Conservation (phyloP, 2,329 filamentous ascomycete species). For the Aureobasidium melanogenum region DNA sequence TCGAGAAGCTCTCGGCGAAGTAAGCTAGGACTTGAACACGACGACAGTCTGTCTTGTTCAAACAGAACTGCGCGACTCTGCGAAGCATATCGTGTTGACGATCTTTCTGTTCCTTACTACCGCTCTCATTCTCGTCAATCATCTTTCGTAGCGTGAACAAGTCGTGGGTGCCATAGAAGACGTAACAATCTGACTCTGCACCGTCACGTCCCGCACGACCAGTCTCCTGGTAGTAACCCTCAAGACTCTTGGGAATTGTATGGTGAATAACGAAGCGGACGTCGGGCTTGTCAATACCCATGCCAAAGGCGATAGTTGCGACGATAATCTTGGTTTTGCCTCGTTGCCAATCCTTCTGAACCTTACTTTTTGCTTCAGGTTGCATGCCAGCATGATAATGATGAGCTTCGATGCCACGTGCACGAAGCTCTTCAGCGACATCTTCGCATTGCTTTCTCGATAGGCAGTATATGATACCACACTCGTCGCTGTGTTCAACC, state of each 20-base stretch:
- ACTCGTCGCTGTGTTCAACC: constrained; percentile 58
- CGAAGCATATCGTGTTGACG: constrained; percentile 78
- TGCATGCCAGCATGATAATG: constrained; percentile 82
- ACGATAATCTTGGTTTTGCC: constrained; percentile 81
- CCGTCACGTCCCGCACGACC: constrained; percentile 90
- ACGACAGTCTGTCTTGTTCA: constrained; percentile 81
- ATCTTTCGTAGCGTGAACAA: constrained; percentile 64
- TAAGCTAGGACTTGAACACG: constrained; percentile 84
- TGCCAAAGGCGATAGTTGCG: constrained; percentile 95
- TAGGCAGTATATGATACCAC: constrained; percentile 88
- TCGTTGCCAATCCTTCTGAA: constrained; percentile 76
- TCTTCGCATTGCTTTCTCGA: constrained; percentile 76
- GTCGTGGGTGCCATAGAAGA: constrained; percentile 80
- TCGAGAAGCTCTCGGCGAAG: constrained; percentile 77
- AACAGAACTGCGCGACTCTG: constrained; percentile 77
- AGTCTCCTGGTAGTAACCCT: constrained; percentile 98
- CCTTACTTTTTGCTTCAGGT: constrained; percentile 54
- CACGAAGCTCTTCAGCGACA: constrained; percentile 61
- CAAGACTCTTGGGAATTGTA: constrained; percentile 84
- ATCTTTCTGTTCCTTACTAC: constrained; percentile 68
- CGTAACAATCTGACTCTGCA: constrained; percentile 74
- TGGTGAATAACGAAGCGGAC: constrained; percentile 96
- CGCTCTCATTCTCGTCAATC: constrained; percentile 68
- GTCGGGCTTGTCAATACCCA: constrained; percentile 98
- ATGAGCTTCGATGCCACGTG: constrained; percentile 60